Evolutionary conservation across 768 basidiomycete species (phyloP).

Genomic region (Mycena rosella): DNA sequence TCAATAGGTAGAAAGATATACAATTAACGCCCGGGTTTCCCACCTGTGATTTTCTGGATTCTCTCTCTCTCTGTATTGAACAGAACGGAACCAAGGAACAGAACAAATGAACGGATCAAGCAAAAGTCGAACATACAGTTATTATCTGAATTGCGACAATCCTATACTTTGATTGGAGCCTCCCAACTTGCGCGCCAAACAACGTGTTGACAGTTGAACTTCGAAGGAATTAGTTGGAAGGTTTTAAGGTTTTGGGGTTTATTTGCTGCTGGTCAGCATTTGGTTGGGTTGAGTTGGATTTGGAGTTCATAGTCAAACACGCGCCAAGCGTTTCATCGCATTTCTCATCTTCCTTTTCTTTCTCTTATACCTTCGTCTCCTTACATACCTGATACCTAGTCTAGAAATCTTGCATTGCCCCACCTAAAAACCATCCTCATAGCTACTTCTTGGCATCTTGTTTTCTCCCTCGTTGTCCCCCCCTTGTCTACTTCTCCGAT

Average conservation of each 20-base stretch:
- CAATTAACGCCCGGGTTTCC: background rate
- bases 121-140: background rate
- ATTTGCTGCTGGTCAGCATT: background rate
- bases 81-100: background rate
- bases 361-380: too few species aligned
- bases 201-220: background rate
- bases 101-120: background rate
- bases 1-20: background rate
- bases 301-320: too few species aligned
- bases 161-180: background rate
- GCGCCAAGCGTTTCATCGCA: too few species aligned
- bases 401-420: too few species aligned
- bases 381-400: too few species aligned
- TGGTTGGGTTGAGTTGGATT: slow-evolving; percentile 1
- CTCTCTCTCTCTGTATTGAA: background rate
- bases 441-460: too few species aligned
- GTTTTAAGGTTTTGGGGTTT: background rate
- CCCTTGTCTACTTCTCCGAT: too few species aligned
- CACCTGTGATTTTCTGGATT: background rate
- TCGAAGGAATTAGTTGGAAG: background rate
- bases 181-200: background rate
- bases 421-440: too few species aligned
- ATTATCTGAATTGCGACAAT: background rate
- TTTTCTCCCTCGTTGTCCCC: too few species aligned
- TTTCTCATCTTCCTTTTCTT: too few species aligned